Base-by-base conservation (phyloP, 805 yeast genomes). In the Metschnikowia proteae region DNA sequence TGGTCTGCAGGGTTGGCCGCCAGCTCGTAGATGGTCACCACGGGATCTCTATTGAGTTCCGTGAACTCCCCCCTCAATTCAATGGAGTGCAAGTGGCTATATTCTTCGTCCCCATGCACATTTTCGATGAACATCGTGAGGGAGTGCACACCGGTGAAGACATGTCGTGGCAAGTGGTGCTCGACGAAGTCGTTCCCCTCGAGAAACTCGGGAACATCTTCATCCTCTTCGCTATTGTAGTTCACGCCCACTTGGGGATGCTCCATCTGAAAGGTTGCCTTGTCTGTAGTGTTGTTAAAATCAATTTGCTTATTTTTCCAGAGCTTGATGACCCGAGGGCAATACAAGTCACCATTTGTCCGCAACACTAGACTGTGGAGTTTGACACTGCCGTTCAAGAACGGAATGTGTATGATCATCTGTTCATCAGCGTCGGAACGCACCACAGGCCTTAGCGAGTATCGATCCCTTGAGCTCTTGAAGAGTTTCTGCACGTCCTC, bases 1-100 rank as follows among this genome's bases (percentile, higher is more conserved):
- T 92, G 97, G 62, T 91, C 97, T 1, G 84, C 81, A 0, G 97
- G 97, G 63, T 91, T 91, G 3, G 97, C 94, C 0, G 96, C 95
- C 47, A 90, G 80, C 66, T 92, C 98, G 64, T 91, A 92, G 22
- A 87, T 61, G 0, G 96, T 75, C 11, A 86, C 75, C 13, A 88
- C 80, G 0, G 96, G 96, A 37, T 86, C 88, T 52, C 76, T 77
- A 30, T 71, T 63, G 43, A 86, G 62, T 33, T 75, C 79, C 5
- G 79, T 72, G 50, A 65, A 76, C 54, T 81, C 86, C 1, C 98
- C 98, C 40, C 97, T 72, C 26, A 92, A 64, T 49, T 95, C 97
- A 38, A 91, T 66, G 56, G 82, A 85, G 56, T 83, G 83, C 2
- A 91, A 47, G 46, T 73, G 78, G 4, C 83, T 74, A 25, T 73